phyloP scores from a whole-genome alignment of 2,329 filamentous ascomycete genomes.

The Capronia americana region DNA sequence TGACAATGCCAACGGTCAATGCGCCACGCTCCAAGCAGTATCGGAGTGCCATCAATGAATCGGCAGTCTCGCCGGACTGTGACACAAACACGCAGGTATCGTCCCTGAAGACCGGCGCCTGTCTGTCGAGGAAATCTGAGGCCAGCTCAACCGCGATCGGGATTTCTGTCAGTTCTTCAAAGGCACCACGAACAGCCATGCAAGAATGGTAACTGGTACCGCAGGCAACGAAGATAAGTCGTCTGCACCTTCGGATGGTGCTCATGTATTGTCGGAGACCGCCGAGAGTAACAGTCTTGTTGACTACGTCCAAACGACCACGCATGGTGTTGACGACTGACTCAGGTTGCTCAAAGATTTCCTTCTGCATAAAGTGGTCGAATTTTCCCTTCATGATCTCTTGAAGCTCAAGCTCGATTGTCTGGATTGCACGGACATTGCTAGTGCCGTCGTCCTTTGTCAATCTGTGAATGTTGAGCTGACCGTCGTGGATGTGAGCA shows the following conservation, averaged over 20 bases:
- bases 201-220: constrained; percentile 98
- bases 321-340: constrained; percentile 99
- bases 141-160: constrained; percentile 96
- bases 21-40: constrained; percentile 98
- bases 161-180: constrained; percentile 97
- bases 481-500: constrained; percentile 98
- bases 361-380: constrained; percentile 99
- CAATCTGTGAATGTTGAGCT: constrained; percentile 97
- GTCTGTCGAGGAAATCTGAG: constrained; percentile 95
- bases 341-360: constrained; percentile 99
- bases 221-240: constrained; percentile 99
- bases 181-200: constrained; percentile 98
- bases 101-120: constrained; percentile 98
- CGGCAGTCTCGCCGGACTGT: constrained; percentile 97
- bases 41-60: constrained; percentile 93
- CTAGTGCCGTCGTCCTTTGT: constrained; percentile 96
- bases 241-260: constrained; percentile 93
- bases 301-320: constrained; percentile 90
- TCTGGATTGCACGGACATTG: constrained; percentile 98
- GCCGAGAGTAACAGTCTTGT: constrained; percentile 95
- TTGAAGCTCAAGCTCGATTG: constrained; percentile 96
- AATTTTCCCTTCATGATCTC: constrained; percentile 99
- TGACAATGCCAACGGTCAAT: constrained; percentile 96
- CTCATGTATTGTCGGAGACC: constrained; percentile 94
- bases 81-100: constrained; percentile 99